Base-by-base conservation (phyloP, 106 monocot genomes). In the Dactylorhiza incarnata region DNA sequence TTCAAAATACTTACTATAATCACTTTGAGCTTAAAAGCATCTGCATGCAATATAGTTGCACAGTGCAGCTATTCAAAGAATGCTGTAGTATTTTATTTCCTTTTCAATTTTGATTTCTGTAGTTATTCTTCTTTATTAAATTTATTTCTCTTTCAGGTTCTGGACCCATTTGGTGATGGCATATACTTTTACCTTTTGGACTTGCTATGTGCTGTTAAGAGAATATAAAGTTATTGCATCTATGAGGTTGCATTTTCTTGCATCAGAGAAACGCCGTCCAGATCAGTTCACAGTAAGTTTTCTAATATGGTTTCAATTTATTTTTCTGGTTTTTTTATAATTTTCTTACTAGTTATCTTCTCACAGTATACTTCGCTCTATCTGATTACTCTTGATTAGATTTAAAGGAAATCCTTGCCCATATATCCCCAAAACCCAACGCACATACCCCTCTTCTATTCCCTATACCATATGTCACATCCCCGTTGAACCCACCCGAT, bases 231-330 rank as follows among this genome's bases (percentile, higher is more conserved):
- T 76, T 48, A 83, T 94, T 79, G 88, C 90, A 73, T 68, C 74
- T 43, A 94, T 91, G 94, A 88, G 94, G 66, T 73, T 94, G 79
- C 86, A 87, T 80, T 94, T 94, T 85, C 86, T 94, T 83, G 86
- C 86, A 59, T 79, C 85, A 56, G 83, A 83, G 72, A 87, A 78
- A 66, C 84, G 94, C n/a, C 85, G 94, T 45, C 86, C 94, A n/a
- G 94, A 94, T 80, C 94, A 91, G 71, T 94, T 89, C 73, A 94
- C 94, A 44, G 94, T 94, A 88, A 76, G 79, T 9, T 63, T 48
- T 55, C 1, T n/a, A 9, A n/a, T 3, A 61, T 61, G 14, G 51
- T 52, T 52, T 6, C 5, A 6, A 4, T 37, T 37, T 37, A 37
- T 37, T 37, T 37, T 37, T 37, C 37, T 37, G 3, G 3, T 37